A percentile compares a stretch with the other conserved stretches of the same genome.
These are phyloP conservation scores for Powellomyces hirtus DNA, from an alignment of 192 early-diverging fungal genomes.

Conservation along the genomic window DNA sequence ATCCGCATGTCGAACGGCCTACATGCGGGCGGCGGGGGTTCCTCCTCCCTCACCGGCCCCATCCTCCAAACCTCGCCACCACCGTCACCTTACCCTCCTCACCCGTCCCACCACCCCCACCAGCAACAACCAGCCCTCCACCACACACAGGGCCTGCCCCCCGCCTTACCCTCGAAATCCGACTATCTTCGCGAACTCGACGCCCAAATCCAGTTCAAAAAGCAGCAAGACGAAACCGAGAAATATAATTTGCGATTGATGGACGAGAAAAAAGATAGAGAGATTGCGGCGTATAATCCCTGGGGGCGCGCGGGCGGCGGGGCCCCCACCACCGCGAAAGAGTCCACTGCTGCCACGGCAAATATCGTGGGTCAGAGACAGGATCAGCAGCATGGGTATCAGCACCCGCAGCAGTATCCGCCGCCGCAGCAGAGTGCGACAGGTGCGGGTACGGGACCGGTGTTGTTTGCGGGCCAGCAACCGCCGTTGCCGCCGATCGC, in stretches of 20 bases:
- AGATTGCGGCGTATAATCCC: constrained; percentile 32
- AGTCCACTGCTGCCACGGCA: no score
- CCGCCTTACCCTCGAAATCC: background rate
- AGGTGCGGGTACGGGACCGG: constrained; percentile 1
- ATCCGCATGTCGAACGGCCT: constrained; percentile 16
- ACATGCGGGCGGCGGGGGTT: background rate
- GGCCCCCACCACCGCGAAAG: constrained; percentile 6
- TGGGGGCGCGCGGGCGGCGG: constrained; percentile 32
- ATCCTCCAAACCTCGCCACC: background rate
- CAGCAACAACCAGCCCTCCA: background rate
- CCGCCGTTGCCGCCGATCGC: constrained; percentile 16
- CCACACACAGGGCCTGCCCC: background rate
- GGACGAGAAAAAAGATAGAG: constrained; percentile 33
- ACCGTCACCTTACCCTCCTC: background rate
- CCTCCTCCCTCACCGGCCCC: background rate
- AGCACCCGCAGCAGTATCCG: no score
- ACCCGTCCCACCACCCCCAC: background rate
- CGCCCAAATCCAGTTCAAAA: constrained; percentile 27
- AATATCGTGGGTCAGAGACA: no score
- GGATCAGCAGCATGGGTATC: no score
- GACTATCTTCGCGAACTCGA: constrained; percentile 33
- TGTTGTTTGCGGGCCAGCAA: constrained; percentile 29
- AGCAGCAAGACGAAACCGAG: constrained; percentile 23
- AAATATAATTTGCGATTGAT: constrained; percentile 1
- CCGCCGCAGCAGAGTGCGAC: background rate